These are phyloP conservation scores for Xylaria sp. DNA, from an alignment of 2,329 filamentous ascomycete species.

Conservation along the genomic window DNA sequence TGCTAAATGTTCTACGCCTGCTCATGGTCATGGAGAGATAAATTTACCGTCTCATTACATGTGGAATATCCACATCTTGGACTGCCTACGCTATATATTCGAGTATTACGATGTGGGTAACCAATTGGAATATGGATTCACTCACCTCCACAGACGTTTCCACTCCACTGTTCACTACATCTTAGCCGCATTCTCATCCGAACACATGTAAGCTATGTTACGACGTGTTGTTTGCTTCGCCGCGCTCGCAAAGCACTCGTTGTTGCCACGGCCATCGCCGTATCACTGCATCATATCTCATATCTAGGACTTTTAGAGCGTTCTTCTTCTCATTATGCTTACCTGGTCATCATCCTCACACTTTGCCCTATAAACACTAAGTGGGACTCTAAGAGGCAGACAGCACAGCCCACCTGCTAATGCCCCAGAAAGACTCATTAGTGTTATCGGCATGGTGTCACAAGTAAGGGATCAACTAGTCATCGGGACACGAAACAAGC, in stretches of 20 bases:
- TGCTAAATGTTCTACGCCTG: background rate
- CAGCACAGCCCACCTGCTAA: background rate
- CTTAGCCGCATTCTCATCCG: background rate
- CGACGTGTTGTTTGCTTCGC: background rate
- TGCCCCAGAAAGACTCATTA: background rate
- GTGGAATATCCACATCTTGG: conserved; percentile 7
- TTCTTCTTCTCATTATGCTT: background rate
- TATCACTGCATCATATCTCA: background rate
- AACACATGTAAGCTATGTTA: background rate
- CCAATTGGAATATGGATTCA: conserved; percentile 3
- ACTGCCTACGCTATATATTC: background rate
- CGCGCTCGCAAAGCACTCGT: background rate
- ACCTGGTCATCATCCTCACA: background rate
- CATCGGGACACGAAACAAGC: background rate
- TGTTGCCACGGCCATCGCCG: background rate
- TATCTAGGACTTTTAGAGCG: background rate
- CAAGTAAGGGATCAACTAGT: background rate
- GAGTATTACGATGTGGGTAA: background rate
- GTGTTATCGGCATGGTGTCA: background rate
- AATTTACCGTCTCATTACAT: background rate
- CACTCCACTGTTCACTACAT: background rate
- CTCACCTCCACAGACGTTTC: background rate
- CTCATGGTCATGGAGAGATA: background rate
- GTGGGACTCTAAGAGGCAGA: background rate
- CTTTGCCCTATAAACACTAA: background rate